These are phyloP conservation scores for Ustilago nuda DNA, from an alignment of 1,284 basidiomycete species.

Conservation along the genomic window DNA sequence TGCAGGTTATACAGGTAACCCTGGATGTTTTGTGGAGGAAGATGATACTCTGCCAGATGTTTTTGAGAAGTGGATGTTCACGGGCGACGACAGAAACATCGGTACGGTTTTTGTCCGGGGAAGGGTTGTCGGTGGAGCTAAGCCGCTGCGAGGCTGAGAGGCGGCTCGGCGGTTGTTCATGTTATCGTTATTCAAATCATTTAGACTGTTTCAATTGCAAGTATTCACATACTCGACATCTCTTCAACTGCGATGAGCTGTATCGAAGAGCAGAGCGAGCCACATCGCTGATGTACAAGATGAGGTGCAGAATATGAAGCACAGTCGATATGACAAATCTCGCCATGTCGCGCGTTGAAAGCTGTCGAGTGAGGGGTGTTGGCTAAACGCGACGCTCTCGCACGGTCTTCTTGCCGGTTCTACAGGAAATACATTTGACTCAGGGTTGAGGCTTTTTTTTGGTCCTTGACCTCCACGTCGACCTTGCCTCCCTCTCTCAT, in stretches of 20 bases:
- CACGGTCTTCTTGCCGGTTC: constrained; percentile 6
- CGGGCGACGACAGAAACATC: constrained; percentile 86
- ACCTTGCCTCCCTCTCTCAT: not conserved
- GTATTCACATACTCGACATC: not conserved
- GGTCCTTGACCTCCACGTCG: constrained; percentile 8
- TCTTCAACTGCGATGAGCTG: not conserved
- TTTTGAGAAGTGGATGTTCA: constrained; percentile 66
- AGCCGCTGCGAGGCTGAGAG: constrained; percentile 36
- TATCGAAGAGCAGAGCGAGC: not conserved
- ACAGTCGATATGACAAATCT: not conserved
- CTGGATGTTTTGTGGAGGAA: constrained; percentile 74
- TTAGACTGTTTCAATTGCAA: not conserved
- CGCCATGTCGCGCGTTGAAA: not conserved
- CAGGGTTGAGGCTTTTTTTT: not conserved
- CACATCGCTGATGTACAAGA: not conserved
- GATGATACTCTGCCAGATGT: constrained; percentile 69
- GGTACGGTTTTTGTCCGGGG: constrained; percentile 86
- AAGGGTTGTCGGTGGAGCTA: constrained; percentile 77
- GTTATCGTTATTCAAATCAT: not conserved
- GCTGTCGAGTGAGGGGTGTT: not conserved
- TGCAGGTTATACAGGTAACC: constrained; percentile 71
- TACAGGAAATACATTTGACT: constrained; percentile 14
- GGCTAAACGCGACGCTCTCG: constrained; percentile 11
- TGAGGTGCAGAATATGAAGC: not conserved
- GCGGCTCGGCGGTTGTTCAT: not conserved